Evolutionary conservation across 345 rosid genomes (phyloP).

Genomic region (Aethionema arabicum): DNA sequence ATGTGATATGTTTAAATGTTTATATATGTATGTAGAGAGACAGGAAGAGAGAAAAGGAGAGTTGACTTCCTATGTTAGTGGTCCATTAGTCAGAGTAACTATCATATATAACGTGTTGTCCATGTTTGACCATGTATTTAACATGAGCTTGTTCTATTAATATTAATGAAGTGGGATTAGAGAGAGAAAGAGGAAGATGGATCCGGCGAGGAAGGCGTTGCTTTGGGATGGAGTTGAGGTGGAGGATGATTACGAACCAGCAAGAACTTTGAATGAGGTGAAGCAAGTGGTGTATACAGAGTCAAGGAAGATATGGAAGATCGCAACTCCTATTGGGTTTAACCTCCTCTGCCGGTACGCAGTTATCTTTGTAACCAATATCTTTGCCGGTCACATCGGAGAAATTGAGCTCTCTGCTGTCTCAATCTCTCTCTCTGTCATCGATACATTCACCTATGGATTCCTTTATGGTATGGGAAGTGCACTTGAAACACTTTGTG

Average conservation of each 20-base stretch:
- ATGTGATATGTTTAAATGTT: too few relatives aligned
- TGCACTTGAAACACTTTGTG: conserved; percentile 86
- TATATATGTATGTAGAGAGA: too few relatives aligned
- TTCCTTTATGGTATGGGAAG: conserved; percentile 90
- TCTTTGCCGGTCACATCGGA: conserved; percentile 71
- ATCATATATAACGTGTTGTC: too few relatives aligned
- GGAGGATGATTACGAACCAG: conserved; percentile 50
- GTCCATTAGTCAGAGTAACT: too few relatives aligned
- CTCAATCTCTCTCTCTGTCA: conserved; percentile 63
- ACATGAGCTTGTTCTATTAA: too few relatives aligned
- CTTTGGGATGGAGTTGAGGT: conserved; percentile 25
- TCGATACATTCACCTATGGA: conserved; percentile 72
- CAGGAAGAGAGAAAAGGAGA: too few relatives aligned
- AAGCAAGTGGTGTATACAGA: conserved; percentile 49
- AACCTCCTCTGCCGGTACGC: conserved; percentile 52
- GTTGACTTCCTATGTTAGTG: too few relatives aligned
- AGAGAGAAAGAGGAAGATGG: conserved; percentile 38
- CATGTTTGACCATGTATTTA: too few relatives aligned
- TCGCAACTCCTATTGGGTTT: conserved; percentile 57
- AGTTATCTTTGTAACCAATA: conserved; percentile 49
- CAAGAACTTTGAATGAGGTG: conserved; percentile 40
- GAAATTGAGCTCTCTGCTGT: conserved; percentile 68
- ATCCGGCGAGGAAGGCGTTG: conserved; percentile 42
- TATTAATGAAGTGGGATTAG: too few relatives aligned
- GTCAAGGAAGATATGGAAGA: conserved; percentile 59